A percentile compares a stretch with the other conserved stretches of the same genome.
Conservation (phyloP, 768 basidiomycete genomes). For the Podaxis pistillaris region DNA sequence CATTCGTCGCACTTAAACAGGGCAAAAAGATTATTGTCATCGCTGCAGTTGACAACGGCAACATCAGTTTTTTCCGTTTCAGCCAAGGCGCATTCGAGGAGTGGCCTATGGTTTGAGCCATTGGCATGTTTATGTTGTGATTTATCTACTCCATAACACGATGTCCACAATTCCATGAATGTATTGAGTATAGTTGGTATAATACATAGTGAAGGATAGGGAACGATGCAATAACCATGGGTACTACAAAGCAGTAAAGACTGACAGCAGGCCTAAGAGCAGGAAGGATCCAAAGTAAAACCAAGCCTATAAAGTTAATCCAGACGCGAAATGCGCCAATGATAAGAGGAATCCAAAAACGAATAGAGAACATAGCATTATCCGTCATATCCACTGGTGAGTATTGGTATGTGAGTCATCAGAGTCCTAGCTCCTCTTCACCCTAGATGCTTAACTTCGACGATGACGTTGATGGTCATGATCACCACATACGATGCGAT, state of each 20-base stretch:
- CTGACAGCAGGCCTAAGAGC: not conserved
- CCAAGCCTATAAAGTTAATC: not conserved
- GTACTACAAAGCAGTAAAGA: not conserved
- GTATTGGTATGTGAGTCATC: not conserved
- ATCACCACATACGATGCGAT: conserved; percentile 70
- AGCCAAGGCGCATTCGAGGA: conserved; percentile 83
- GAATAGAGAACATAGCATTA: not conserved
- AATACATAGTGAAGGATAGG: not conserved
- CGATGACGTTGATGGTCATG: conserved; percentile 77
- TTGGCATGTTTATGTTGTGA: not conserved
- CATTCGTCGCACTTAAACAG: conserved; percentile 77
- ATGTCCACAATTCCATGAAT: not conserved
- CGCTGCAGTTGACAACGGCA: conserved; percentile 87
- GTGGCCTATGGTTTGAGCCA: conserved; percentile 60
- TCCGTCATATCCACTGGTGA: not conserved
- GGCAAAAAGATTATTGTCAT: conserved; percentile 84
- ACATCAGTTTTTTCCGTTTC: conserved; percentile 85
- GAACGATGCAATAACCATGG: not conserved
- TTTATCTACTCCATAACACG: not conserved
- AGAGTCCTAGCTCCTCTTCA: not conserved
- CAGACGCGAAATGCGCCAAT: not conserved
- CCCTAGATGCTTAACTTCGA: conserved; percentile 53
- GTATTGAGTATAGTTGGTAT: not conserved
- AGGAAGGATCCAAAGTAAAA: not conserved
- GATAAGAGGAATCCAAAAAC: not conserved